phyloP scores from a whole-genome alignment of 2,329 filamentous ascomycete species.

The Orbilia javanica region DNA sequence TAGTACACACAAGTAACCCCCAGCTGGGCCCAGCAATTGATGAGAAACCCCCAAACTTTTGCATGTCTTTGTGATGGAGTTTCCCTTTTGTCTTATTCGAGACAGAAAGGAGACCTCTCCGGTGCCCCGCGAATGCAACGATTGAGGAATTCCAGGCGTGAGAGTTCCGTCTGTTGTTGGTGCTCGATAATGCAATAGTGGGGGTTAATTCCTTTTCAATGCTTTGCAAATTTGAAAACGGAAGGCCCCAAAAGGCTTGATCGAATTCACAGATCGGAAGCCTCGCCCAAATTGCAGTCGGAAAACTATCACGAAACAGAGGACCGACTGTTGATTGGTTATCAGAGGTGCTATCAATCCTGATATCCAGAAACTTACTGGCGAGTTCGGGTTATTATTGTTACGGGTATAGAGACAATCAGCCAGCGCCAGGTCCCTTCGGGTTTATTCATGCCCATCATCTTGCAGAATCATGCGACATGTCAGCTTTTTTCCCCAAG shows the following conservation, averaged over 20 bases:
- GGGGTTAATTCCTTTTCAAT: slow-evolving; percentile 32
- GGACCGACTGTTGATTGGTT: slow-evolving; percentile 12
- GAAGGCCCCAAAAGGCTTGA: slow-evolving; percentile 45
- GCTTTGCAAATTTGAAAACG: slow-evolving; percentile 52
- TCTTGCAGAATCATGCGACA: slow-evolving; percentile 53
- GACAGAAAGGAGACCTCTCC: slow-evolving; percentile 31
- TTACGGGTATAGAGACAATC: not conserved
- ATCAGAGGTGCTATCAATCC: not conserved
- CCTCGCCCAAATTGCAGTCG: not conserved
- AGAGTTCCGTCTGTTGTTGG: slow-evolving; percentile 33
- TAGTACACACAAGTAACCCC: too few relatives aligned
- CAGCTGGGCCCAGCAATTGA: slow-evolving; percentile 42
- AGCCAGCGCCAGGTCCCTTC: slow-evolving; percentile 23
- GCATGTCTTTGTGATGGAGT: slow-evolving; percentile 39
- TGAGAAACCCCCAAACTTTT: slow-evolving; percentile 37
- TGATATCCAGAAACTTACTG: not conserved
- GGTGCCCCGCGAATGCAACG: slow-evolving; percentile 32
- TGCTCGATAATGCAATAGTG: slow-evolving; percentile 36
- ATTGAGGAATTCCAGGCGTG: slow-evolving; percentile 33
- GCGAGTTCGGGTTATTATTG: slow-evolving; percentile 5
- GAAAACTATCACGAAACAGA: slow-evolving; percentile 13
- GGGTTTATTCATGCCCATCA: slow-evolving; percentile 51
- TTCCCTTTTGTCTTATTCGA: slow-evolving; percentile 44
- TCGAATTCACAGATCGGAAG: slow-evolving; percentile 7
- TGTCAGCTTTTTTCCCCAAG: slow-evolving; percentile 6